These are phyloP conservation scores for Puccinia polysora DNA, from an alignment of 1,284 basidiomycete genomes.

Conservation along the genomic window DNA sequence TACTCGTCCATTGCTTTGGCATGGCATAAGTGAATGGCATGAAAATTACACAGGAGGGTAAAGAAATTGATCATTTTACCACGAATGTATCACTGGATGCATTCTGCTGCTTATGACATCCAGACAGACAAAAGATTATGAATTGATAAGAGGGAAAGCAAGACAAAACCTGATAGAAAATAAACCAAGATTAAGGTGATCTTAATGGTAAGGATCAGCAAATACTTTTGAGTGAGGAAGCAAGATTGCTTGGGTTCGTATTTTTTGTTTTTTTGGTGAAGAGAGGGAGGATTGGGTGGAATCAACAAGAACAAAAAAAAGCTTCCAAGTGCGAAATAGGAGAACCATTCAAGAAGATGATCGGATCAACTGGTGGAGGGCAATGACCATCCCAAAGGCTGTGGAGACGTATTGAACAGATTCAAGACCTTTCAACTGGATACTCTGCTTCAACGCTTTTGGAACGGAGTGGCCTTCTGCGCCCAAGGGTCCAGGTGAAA, in stretches of 20 bases:
- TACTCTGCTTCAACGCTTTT: not conserved
- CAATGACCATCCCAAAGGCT: constrained; percentile 5
- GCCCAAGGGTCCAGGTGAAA: not conserved
- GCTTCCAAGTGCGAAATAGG: not conserved
- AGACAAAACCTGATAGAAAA: too few species aligned
- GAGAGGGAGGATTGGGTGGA: not conserved
- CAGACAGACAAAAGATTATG: too few species aligned
- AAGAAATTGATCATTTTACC: too few species aligned
- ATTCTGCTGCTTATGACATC: too few species aligned
- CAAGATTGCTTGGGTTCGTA: not conserved
- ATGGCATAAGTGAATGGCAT: too few species aligned
- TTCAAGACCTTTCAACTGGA: constrained; percentile 22
- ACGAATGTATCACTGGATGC: too few species aligned
- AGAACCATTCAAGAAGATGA: not conserved
- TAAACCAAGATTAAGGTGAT: too few species aligned
- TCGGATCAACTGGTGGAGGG: constrained; percentile 10
- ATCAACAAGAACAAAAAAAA: too few species aligned
- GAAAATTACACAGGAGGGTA: too few species aligned
- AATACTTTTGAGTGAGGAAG: not conserved
- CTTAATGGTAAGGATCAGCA: too few species aligned
- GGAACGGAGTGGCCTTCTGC: not conserved
- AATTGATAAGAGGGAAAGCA: too few species aligned
- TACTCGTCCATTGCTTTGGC: too few species aligned
- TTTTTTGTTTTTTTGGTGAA: not conserved
- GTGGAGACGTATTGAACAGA: constrained; percentile 22